Base-by-base conservation (phyloP, 2,329 filamentous ascomycete species). In the Aspergillus niger region DNA sequence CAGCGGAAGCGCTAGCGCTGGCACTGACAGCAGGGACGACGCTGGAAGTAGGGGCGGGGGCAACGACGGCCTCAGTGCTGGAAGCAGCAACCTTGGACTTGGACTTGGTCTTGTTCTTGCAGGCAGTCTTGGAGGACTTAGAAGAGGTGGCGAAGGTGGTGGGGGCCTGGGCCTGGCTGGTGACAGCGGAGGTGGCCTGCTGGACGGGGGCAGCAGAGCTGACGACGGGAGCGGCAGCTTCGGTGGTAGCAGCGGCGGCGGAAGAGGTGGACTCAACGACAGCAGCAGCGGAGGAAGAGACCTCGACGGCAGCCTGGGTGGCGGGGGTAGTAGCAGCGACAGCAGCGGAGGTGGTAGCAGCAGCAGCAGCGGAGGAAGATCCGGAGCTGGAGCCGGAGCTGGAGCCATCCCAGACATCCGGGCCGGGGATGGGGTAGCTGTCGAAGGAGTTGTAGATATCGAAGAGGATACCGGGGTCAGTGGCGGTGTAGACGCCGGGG, bases 371-470 rank as follows among this genome's bases (percentile, higher is more conserved):
- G 1, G 28, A 36, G 22, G 61, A 36, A 20, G 60, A 30, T 38
- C 60, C 39, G 38, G 57, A 56, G 50, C 59, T 58, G 38, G 39
- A 59, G 36, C 62, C 64, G 44, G 64, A 62, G 44, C 60, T 58
- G n/a, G 61, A 26, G 26, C 66, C 66, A 51, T 65, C 60, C 66
- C 66, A 68, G 63, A 68, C 63, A 36, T 58, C 61, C 36, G 66
- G 66, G 58, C 66, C 66, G 44, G 66, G 66, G 44, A 68, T 67
- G 22, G 63, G 59, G 57, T 68, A 68, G 61, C 55, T 62, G 39
- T 56, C 49, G 58, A 67, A 65, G n/a, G 43, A 17, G 57, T 15
- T 38, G 64, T 68, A 68, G 32, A 68, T 53, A 48, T 68, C 50
- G 57, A 68, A 68, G 20, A 65, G 65, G 20, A 68, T 26, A 24